phyloP scores from a whole-genome alignment of 2,329 filamentous ascomycete genomes.

The Ascochyta pisi region DNA sequence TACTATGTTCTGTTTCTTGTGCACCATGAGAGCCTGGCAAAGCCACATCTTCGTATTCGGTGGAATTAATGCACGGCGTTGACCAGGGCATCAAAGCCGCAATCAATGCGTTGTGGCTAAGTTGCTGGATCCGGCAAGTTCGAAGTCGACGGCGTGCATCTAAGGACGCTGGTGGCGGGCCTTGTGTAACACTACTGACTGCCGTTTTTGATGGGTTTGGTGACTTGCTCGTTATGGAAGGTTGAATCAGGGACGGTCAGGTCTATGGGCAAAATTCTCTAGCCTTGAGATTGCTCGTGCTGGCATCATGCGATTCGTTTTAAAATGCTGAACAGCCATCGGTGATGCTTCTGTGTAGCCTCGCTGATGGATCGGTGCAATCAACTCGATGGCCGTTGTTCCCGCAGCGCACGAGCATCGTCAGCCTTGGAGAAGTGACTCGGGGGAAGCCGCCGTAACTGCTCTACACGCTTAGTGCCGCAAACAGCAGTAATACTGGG shows the following conservation, averaged over 20 bases:
- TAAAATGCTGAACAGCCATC: not conserved
- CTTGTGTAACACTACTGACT: conserved; percentile 18
- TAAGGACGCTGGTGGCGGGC: conserved; percentile 15
- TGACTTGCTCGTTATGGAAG: conserved; percentile 9
- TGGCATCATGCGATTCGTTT: not conserved
- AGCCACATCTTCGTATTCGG: not conserved
- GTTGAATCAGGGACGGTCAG: not conserved
- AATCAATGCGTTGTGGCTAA: conserved; percentile 2
- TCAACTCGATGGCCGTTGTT: conserved; percentile 2
- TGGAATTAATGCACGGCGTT: conserved; percentile 10
- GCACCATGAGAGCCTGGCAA: not conserved
- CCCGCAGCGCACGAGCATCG: conserved; percentile 14
- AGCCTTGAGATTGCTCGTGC: not conserved
- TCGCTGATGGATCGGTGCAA: conserved; percentile 15
- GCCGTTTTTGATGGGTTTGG: not conserved
- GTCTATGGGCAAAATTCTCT: not conserved
- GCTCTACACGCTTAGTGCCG: not conserved
- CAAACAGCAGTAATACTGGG: not conserved
- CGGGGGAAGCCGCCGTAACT: not conserved
- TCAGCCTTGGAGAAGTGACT: not conserved
- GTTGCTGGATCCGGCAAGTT: conserved; percentile 14
- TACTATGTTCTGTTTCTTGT: not conserved
- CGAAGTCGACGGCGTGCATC: conserved; percentile 10
- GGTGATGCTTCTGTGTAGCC: conserved; percentile 15
- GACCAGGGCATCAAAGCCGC: conserved; percentile 6